Percentiles rank a stretch among this genome's conserved stretches.
These are phyloP conservation scores for Neoboletus magnificus DNA, from an alignment of 768 basidiomycete genomes.

Conservation along the genomic window DNA sequence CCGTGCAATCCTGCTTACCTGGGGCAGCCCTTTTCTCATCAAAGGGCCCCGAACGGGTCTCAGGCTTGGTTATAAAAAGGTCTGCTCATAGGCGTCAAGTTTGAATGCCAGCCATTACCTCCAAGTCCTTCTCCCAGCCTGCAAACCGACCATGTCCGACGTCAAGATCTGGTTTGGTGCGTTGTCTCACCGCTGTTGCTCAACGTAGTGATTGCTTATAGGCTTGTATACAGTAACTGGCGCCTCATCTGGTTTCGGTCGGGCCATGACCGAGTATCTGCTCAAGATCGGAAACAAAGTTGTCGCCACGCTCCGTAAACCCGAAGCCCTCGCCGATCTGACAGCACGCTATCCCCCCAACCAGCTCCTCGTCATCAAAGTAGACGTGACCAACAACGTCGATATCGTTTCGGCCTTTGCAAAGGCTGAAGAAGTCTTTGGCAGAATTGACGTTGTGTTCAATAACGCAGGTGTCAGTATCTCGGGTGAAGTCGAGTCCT, in stretches of 20 bases:
- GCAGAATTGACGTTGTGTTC: conserved; percentile 37
- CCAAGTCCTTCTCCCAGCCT: background rate
- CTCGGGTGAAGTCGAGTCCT: conserved; percentile 36
- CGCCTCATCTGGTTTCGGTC: conserved; percentile 39
- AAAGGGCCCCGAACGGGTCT: too few species aligned
- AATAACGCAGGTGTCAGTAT: conserved; percentile 33
- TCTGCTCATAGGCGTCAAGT: background rate
- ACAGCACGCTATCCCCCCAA: conserved; percentile 16
- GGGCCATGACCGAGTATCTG: conserved; percentile 29
- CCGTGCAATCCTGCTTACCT: too few species aligned
- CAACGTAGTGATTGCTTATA: too few species aligned
- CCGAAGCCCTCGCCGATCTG: conserved; percentile 31
- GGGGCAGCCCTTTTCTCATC: too few species aligned
- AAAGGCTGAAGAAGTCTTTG: conserved; percentile 25
- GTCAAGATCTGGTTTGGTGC: conserved; percentile 20
- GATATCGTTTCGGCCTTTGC: conserved; percentile 30
- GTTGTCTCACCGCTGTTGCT: background rate
- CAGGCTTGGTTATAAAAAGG: background rate
- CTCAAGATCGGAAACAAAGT: conserved; percentile 37
- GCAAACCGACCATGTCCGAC: conserved; percentile 9
- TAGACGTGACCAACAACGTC: conserved; percentile 30
- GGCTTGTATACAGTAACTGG: conserved; percentile 30
- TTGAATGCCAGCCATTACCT: background rate
- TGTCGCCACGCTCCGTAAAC: conserved; percentile 43
- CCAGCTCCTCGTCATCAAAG: conserved; percentile 29